Base-by-base conservation (phyloP, 2,329 filamentous ascomycete genomes). In the Cladosporium sp. region DNA sequence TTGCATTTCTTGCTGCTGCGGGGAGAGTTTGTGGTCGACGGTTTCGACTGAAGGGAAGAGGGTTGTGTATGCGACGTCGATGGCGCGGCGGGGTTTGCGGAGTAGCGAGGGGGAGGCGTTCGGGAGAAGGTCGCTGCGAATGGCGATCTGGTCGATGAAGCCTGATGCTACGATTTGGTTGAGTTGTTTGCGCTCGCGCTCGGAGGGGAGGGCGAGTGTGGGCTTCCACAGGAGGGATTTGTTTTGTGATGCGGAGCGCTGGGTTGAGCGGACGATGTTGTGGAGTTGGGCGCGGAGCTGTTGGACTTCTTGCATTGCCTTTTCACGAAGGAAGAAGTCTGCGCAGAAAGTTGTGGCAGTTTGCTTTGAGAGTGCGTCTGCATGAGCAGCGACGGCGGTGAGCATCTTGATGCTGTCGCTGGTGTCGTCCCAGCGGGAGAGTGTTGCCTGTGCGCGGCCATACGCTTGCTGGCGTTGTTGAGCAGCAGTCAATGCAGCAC, bases 141-240 rank as follows among this genome's bases (percentile, higher is more conserved):
- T 92, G 47, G 94, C 94, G 40, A 99, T 84, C 66, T 97, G 89
- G 74, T 99, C 94, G 68, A 97, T 86, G 76, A 97, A 97, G 1
- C 93, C 94, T 0, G 91, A 88, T 0, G 93, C 90, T 20, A 90
- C 86, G 76, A 97, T 95, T 70, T 97, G 90, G 73, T 95, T 96
- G 28, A 99, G 79, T 0, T 90, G 86, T 49, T 87, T 86, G 28
- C 95, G 78, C 69, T 73, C 88, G 64, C 86, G 88, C 6, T 85
- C 77, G 0, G 84, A 83, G 78, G 82, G 77, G 70, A 86, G 70
- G 72, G 83, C 74, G 76, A 93, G 65, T 1, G 45, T 55, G 12
- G 59, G 57, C 17, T 52, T 50, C 62, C 64, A 67, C 8, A 59
- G 75, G 81, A 61, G 5, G 45, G 45, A 22, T 50, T 60, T 30